These are phyloP conservation scores for Chiua sp. DNA, from an alignment of 1,284 basidiomycete genomes.

Conservation along the genomic window DNA sequence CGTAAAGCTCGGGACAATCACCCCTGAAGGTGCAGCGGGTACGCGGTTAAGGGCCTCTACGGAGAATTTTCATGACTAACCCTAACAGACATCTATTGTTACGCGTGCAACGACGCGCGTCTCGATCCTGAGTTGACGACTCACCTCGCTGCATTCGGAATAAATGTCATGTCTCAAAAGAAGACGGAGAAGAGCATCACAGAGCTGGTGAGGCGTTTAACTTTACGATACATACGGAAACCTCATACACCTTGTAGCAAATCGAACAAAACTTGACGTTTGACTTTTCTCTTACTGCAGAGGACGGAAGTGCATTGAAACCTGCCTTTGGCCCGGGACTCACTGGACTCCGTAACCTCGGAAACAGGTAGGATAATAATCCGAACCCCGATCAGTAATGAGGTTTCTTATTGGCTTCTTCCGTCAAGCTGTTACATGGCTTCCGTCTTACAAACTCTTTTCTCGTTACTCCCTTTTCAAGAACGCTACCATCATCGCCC, in stretches of 20 bases:
- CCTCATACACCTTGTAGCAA: conserved; percentile 60
- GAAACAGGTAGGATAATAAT: conserved; percentile 71
- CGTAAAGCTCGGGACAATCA: conserved; percentile 97
- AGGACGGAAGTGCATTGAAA: conserved; percentile 87
- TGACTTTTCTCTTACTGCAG: conserved; percentile 94
- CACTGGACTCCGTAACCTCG: conserved; percentile 92
- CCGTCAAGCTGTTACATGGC: conserved; percentile 91
- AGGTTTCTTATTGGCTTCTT: conserved; percentile 6
- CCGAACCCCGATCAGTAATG: neutral
- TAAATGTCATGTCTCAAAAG: conserved; percentile 81
- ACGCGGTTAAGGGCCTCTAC: conserved; percentile 19
- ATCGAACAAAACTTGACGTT: conserved; percentile 97
- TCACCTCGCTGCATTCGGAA: conserved; percentile 87
- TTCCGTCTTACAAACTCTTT: conserved; percentile 89
- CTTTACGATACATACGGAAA: neutral
- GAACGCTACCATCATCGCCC: conserved; percentile 61
- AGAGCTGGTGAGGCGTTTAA: conserved; percentile 69
- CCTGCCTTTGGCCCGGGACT: conserved; percentile 90
- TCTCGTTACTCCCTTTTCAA: conserved; percentile 83
- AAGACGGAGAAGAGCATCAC: conserved; percentile 99
- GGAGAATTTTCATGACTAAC: neutral
- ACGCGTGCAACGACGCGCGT: conserved; percentile 88
- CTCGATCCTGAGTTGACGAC: conserved; percentile 79
- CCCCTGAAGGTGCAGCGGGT: conserved; percentile 93
- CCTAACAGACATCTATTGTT: conserved; percentile 89